These are phyloP conservation scores for Bauhinia variegata DNA, from an alignment of 306 rosid genomes.

Conservation along the genomic window DNA sequence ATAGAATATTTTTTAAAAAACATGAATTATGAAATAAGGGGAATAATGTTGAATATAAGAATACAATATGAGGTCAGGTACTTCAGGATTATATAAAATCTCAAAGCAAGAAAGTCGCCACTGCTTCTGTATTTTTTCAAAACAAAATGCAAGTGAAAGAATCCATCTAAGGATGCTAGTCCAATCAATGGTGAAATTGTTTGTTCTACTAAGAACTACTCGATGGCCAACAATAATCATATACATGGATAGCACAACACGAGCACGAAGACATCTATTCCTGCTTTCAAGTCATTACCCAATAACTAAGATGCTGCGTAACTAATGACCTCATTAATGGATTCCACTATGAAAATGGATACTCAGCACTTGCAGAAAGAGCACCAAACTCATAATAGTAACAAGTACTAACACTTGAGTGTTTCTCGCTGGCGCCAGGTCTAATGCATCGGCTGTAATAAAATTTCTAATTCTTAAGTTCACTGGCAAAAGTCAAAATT, in stretches of 20 bases:
- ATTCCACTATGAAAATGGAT: background rate
- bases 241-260: background rate
- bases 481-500: background rate
- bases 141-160: background rate
- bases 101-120: background rate
- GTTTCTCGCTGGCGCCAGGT: background rate
- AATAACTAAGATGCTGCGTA: background rate
- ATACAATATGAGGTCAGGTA: background rate
- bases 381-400: background rate
- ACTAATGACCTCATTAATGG: background rate
- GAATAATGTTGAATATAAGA: constrained; percentile 7
- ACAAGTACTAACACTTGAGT: background rate
- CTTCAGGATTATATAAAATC: constrained; percentile 1
- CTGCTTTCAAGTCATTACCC: constrained; percentile 3
- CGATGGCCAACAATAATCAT: background rate
- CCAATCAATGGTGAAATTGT: background rate
- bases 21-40: background rate
- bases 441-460: background rate
- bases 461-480: background rate
- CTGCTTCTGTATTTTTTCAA: background rate
- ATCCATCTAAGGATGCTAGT: background rate
- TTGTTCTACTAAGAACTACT: background rate
- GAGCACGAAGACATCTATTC: constrained; percentile 6
- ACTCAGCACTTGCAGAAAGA: background rate
- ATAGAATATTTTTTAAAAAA: background rate